These are phyloP conservation scores for Komagataella phaffii DNA, from an alignment of 805 yeast species.

Conservation along the genomic window DNA sequence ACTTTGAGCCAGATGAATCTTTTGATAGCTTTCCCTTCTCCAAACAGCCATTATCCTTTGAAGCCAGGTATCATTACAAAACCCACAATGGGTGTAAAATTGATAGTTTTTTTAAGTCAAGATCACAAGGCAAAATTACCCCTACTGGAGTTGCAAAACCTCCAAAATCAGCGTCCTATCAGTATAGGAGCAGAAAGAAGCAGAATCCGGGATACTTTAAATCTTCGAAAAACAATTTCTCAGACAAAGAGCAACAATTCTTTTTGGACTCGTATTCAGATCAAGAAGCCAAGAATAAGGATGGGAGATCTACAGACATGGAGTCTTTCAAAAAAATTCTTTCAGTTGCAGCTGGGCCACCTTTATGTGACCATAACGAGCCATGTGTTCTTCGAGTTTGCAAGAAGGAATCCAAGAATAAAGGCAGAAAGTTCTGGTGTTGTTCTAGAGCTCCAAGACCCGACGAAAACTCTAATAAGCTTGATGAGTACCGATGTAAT, in stretches of 20 bases:
- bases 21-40: neutral
- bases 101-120: constrained; percentile 14
- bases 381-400: constrained; percentile 33
- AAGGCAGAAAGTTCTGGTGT: constrained; percentile 42
- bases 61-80: constrained; percentile 33
- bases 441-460: constrained; percentile 23
- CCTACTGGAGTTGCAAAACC: constrained; percentile 5
- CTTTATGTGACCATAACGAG: constrained; percentile 33
- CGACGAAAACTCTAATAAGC: constrained; percentile 1
- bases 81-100: constrained; percentile 16
- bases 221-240: neutral
- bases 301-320: constrained; percentile 4
- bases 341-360: constrained; percentile 11
- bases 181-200: constrained; percentile 1
- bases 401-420: constrained; percentile 18
- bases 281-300: neutral
- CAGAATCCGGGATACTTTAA: constrained; percentile 1
- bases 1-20: neutral
- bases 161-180: neutral
- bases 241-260: neutral
- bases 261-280: neutral
- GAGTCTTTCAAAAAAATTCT: constrained; percentile 10
- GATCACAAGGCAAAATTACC: neutral
- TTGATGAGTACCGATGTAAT: neutral
- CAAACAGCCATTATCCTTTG: neutral